Conservation (phyloP, 2,329 filamentous ascomycete species). For the Paecilomyces sp. region DNA sequence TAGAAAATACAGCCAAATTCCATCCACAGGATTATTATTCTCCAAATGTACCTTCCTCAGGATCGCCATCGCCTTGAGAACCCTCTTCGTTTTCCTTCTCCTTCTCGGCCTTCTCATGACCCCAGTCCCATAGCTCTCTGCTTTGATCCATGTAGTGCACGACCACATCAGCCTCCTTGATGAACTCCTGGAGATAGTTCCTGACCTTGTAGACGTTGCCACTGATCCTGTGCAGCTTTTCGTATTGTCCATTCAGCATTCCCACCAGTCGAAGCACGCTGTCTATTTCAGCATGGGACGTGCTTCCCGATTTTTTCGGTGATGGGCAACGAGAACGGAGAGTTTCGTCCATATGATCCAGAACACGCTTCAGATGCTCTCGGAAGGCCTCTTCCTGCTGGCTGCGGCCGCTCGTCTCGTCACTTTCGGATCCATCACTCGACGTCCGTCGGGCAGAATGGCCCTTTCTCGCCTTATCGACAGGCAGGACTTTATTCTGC, state of each 20-base stretch:
- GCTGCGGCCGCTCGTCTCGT: neutral
- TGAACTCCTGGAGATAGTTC: neutral
- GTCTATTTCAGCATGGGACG: neutral
- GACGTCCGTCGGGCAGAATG: neutral
- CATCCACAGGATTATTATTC: neutral
- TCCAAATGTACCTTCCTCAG: neutral
- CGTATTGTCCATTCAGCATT: neutral
- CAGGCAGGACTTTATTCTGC: conserved; percentile 6
- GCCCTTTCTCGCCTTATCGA: neutral
- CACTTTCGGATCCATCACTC: neutral
- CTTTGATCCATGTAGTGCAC: neutral
- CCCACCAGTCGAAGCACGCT: neutral
- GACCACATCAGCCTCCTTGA: neutral
- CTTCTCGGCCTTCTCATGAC: neutral
- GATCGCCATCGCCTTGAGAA: neutral
- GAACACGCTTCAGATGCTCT: neutral
- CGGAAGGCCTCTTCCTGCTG: neutral
- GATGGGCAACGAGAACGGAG: neutral
- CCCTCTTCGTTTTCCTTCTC: neutral
- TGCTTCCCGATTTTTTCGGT: neutral
- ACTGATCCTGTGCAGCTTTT: neutral
- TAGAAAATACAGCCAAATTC: neutral
- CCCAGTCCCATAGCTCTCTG: neutral
- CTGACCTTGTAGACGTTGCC: neutral
- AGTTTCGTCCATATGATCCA: neutral